phyloP scores from a whole-genome alignment of 2,329 filamentous ascomycete species.

The Xylariales sp. region DNA sequence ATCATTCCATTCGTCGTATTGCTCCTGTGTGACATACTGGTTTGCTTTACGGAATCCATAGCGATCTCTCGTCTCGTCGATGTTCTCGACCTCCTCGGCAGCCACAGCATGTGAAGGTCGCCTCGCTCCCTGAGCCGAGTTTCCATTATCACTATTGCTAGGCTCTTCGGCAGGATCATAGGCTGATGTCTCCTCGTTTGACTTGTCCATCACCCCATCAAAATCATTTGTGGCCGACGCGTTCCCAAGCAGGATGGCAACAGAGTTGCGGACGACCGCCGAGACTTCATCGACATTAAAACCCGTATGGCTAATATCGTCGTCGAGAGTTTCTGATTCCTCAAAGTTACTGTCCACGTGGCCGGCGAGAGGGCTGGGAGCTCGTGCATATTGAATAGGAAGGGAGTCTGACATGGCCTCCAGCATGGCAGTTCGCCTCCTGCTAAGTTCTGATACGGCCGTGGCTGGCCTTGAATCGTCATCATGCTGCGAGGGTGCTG shows the following conservation, averaged over 20 bases:
- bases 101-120: too few species aligned
- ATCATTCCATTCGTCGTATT: slow-evolving; percentile 79
- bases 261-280: slow-evolving; percentile 28
- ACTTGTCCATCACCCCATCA: slow-evolving; percentile 39
- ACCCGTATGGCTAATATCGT: background rate
- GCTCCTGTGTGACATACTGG: slow-evolving; percentile 68
- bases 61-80: slow-evolving; percentile 61
- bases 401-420: slow-evolving; percentile 34
- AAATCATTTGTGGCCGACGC: slow-evolving; percentile 26
- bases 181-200: slow-evolving; percentile 46
- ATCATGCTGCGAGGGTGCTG: slow-evolving; percentile 22
- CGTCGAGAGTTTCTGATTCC: background rate
- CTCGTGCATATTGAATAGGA: slow-evolving; percentile 17
- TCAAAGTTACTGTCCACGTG: background rate
- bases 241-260: slow-evolving; percentile 30
- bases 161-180: slow-evolving; percentile 51
- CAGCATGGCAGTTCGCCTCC: slow-evolving; percentile 30
- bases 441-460: slow-evolving; percentile 31
- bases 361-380: too few species aligned
- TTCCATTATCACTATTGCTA: slow-evolving; percentile 5
- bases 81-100: slow-evolving; percentile 36
- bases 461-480: slow-evolving; percentile 32
- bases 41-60: slow-evolving; percentile 92
- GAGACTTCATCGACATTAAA: background rate
- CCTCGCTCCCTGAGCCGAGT: slow-evolving; percentile 20